Base-by-base conservation (phyloP, 495 filamentous ascomycete species). In the Hyaloscypha bicolor region DNA sequence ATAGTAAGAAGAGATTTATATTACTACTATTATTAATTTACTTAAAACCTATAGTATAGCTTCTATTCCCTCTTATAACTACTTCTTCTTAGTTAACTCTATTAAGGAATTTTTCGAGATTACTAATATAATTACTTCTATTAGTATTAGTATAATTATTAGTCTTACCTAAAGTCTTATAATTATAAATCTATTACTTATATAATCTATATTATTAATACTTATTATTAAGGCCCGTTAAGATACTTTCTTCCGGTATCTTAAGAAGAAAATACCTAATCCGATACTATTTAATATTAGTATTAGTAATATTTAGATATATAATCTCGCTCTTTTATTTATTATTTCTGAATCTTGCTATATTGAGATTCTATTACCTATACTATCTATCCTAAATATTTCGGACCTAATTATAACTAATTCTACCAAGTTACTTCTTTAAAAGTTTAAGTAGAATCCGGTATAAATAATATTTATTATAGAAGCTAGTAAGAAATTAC, bases 1-100 rank as follows among this genome's bases (percentile, higher is more conserved):
- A 66, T 66, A 66, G 32, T 60, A 68, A 68, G 60, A 68, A 68
- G 51, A 63, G 60, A 48, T 69, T 35, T 53, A 69, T 55, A 35
- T 64, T 60, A 53, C 55, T 11, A 69, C 66, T 33, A 69, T 69
- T 64, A 67, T 67, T 30, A 32, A 67, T 67, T 45, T 67, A 0
- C 65, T 67, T 42, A 30, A 67, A 62, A 21, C 12, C 65, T 67
- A n/a, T n/a, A n/a, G n/a, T n/a, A n/a, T n/a, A n/a, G n/a, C n/a
- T n/a, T n/a, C n/a, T n/a, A n/a, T n/a, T n/a, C 58, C 59, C n/a
- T 52, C 37, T 52, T 66, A 42, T 42, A 66, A 66, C 32, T 66
- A 66, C 33, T 66, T 21, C 64, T 66, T 66, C 64, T 25, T 22
- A 66, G 31, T 66, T 66, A 60, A 66, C 55, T 66, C 29, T 25